Evolutionary conservation across 2,329 filamentous ascomycete genomes (phyloP), one percentile per base, ranked within the genome.

Genomic region (Penicillium hesseltinei): DNA sequence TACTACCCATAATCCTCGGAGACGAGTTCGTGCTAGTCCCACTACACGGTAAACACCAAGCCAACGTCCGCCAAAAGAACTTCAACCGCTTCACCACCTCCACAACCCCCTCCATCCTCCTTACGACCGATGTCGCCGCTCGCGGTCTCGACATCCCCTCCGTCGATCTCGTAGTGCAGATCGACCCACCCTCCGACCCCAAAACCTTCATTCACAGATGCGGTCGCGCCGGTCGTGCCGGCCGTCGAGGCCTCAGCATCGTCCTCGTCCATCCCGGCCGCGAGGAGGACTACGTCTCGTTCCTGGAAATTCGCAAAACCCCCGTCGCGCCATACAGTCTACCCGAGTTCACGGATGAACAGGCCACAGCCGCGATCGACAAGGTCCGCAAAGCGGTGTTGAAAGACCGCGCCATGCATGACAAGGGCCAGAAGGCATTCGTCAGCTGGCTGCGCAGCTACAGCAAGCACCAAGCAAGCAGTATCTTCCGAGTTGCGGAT

Each of bases 371-470:
- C 1, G 79, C 82, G 0, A 86, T 85, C 0, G 73, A 82, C 10
- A 81, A 76, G 45, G 88, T 96, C 55, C 84, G 90, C 27, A 76
- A 79, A 11, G 71, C 76, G 1, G 78, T 82, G 15, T 76, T 78
- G 29, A 73, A 77, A 39, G 88, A 91, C 70, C 79, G 88, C 25
- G 84, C 85, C 27, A 71, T 94, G 11, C 88, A 94, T 71, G 92
- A 97, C 72, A 94, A 96, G 69, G 92, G 89, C 0, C 91, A 96
- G 70, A 87, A 88, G 60, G 94, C 88, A 0, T 97, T 99, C 66
- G 93, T 97, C 23, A 93, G 89, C 70, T 97, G 92, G 90, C 86
- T 96, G 1, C 86, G 92, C 70, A 89, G 90, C 64, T 97, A 97
- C 77, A 89, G 86, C 70, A 95, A 94, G 68, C 94, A 97, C 69